phyloP scores from a whole-genome alignment of 352 stramenopile species.

The Pythium biforme region DNA sequence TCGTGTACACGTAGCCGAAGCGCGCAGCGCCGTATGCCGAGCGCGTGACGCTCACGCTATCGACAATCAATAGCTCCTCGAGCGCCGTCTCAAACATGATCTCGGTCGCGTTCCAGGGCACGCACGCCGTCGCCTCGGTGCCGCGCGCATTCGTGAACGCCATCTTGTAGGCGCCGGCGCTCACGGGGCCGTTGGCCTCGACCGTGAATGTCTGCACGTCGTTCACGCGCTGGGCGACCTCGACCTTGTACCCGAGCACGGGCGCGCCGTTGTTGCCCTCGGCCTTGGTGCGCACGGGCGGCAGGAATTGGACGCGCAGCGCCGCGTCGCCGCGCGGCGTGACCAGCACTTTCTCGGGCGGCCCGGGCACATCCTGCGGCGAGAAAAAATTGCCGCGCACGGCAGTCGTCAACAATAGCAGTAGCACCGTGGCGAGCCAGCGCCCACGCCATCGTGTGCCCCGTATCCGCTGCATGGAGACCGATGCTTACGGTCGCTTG shows the following conservation, averaged over 20 bases:
- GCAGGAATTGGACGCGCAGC: conserved; percentile 62
- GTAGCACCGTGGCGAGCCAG: background rate
- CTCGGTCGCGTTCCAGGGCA: conserved; percentile 71
- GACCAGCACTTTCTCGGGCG: conserved; percentile 62
- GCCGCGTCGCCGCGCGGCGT: conserved; percentile 43
- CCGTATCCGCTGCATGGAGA: conserved; percentile 1
- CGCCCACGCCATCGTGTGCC: background rate
- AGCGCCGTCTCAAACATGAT: conserved; percentile 67
- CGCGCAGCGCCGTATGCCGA: conserved; percentile 43
- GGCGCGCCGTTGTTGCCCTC: conserved; percentile 69
- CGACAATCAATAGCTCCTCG: conserved; percentile 63
- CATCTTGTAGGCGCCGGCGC: conserved; percentile 54
- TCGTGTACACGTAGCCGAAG: conserved; percentile 68
- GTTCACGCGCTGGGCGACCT: conserved; percentile 65
- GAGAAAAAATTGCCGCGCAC: conserved; percentile 43
- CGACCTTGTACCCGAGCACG: conserved; percentile 77
- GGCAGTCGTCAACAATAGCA: conserved; percentile 7
- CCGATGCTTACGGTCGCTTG: background rate
- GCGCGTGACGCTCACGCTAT: conserved; percentile 56
- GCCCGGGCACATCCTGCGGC: conserved; percentile 60
- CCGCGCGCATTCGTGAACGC: conserved; percentile 44
- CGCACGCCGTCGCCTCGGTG: conserved; percentile 42
- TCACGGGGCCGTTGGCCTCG: conserved; percentile 48
- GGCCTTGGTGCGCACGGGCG: conserved; percentile 50
- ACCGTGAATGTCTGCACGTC: conserved; percentile 75